Conservation (phyloP, 257 asterid genomes). For the Apocynum venetum region DNA sequence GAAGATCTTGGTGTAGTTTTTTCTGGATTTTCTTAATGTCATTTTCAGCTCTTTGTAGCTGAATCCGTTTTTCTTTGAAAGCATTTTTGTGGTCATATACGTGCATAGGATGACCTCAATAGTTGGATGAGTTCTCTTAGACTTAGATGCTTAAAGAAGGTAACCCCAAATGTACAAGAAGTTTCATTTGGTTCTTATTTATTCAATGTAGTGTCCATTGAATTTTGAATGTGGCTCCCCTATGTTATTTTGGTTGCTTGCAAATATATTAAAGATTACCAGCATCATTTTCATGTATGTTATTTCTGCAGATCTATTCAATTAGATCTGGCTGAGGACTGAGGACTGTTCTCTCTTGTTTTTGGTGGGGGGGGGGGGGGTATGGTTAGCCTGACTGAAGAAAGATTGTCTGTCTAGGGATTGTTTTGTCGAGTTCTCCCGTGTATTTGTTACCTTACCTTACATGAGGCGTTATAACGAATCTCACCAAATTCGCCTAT, state of each 20-base stretch:
- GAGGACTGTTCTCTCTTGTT: too few relatives aligned
- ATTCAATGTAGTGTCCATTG: neutral
- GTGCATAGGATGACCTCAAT: constrained; percentile 8
- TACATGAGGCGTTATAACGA: too few relatives aligned
- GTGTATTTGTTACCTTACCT: too few relatives aligned
- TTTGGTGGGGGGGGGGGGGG: too few relatives aligned
- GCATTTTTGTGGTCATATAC: constrained; percentile 1
- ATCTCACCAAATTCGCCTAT: too few relatives aligned
- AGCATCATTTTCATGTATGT: too few relatives aligned
- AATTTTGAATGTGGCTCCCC: neutral
- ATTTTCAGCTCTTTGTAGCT: constrained; percentile 5
- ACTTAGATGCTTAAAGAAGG: neutral
- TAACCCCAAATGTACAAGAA: constrained; percentile 4
- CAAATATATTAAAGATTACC: neutral
- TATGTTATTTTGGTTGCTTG: neutral
- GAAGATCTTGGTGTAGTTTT: constrained; percentile 12
- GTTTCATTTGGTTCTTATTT: neutral
- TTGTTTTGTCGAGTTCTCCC: too few relatives aligned
- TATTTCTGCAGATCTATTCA: too few relatives aligned
- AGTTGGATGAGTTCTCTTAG: constrained; percentile 15
- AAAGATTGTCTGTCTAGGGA: too few relatives aligned
- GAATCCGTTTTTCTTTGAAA: neutral
- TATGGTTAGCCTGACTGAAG: too few relatives aligned
- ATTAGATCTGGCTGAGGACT: too few relatives aligned
- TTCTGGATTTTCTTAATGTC: constrained; percentile 10